Evolutionary conservation across 2,329 filamentous ascomycete genomes (phyloP), one percentile per base, ranked within the genome.

Genomic region (Dothiorella sarmentorum): DNA sequence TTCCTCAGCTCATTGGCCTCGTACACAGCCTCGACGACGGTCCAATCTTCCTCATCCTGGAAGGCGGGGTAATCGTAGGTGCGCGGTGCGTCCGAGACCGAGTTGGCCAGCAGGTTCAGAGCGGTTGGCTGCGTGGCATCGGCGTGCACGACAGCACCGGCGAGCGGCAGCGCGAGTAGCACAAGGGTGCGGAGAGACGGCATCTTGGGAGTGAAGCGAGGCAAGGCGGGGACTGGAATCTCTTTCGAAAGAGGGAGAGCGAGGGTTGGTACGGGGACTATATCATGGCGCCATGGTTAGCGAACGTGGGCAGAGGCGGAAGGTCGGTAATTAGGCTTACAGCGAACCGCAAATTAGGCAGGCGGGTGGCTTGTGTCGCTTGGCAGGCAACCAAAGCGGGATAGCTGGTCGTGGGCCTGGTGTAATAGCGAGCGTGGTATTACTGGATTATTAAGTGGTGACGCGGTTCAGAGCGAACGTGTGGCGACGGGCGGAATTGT

Each of bases 71-170:
- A 81, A 56, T 86, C 77, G 65, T 85, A 80, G 61, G 80, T 76
- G 70, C 89, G 85, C 29, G 91, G 78, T 56, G 88, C 82, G 45
- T 82, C 80, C 70, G 90, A 86, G 56, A 92, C 76, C 40, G 82
- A 80, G 49, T 83, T 78, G 57, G 80, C 80, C 20, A 85, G 74
- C n/a, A 53, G 22, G 22, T 78, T 77, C 61, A 80, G 56, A 87
- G 73, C 60, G 17, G 60, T 56, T 60, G 61, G 45, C 53, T 61
- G 17, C 63, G 52, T 31, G 65, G 60, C 31, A 63, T 68, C 26
- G 64, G 64, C 17, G 61, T 64, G 49, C 64, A 65, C 61, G 5
- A 67, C 66, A 2, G 60, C 53, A 62, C 62, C 63, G 42, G 69
- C 62, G 51, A 73, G 62, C 5, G 71, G 70, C 60, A 72, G 63